Base-by-base conservation (phyloP, 169 alveolate species). In the Cryptosporidium meleagridis region DNA sequence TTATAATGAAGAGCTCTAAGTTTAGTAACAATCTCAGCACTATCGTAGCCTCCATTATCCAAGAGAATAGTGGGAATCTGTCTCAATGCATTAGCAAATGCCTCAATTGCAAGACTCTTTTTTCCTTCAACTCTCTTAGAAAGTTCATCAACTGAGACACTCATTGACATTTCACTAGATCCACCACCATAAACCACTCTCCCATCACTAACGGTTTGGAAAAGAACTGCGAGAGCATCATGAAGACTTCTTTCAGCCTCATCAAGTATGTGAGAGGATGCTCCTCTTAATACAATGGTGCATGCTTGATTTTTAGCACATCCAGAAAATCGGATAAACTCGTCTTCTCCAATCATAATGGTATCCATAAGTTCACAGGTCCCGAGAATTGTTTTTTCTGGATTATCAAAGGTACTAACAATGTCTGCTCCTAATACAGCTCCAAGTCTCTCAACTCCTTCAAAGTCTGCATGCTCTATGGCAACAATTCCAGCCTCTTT, bases 191-290 rank as follows among this genome's bases (percentile, higher is more conserved):
- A 96, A 23, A 98, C 99, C 26, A 98, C 98, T 68, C 95, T 93
- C 9, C 93, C 92, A 85, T 93, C 97, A n/a, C 94, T 93, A 41
- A 97, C 96, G 1, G 99, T 97, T 94, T 98, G 98, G 69, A 95
- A 87, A 18, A 99, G 94, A 33, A 99, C 99, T 58, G 99, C 99
- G 48, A 99, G 92, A 16, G 99, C 99, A 91, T 99, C 99, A 93
- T 99, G 99, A 31, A 99, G 95, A 18, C 99, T 97, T 62, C 99
- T 96, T 92, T 99, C 99, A 29, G 99, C 99, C 96, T 99, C 99
- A 70, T 98, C 99, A 70, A 99, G 92, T 33, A 98, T 96, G 92
- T 99, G 99, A n/a, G 97, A 93, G 52, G 99, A 97, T n/a, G 99
- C 99, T 35, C 99, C 99, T 84, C 99, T 95, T 44, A 99, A 95